Base-by-base conservation (phyloP, 495 filamentous ascomycete species). In the Hyaloscypha bicolor region DNA sequence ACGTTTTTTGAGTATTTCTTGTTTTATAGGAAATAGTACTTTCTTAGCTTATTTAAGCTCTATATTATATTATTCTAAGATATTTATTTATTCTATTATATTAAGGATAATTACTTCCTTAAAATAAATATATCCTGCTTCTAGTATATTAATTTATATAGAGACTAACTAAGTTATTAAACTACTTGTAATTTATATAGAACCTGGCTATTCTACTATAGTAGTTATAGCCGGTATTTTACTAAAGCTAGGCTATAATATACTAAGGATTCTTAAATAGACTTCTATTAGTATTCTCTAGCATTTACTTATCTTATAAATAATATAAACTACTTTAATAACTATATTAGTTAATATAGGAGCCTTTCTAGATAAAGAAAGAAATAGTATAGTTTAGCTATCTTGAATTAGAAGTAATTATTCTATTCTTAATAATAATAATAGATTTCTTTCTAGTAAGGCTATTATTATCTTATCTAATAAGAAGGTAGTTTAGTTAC, bases 121-220 rank as follows among this genome's bases (percentile, higher is more conserved):
- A n/a, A 6, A 29, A 57, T 51, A 29, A 57, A 51, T 30, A 51
- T 65, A 51, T n/a, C 62, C 51, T 65, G 62, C 62, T 65, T 65
- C 52, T 58, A 65, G 62, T 32, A 65, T 58, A 31, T 57, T 65
- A 29, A 65, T 65, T 30, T 51, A 65, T 51, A 65, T 65, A 25
- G 51, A 65, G 62, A 32, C 51, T 29, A 16, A 57, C 39, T 14
- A 63, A 63, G 61, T 55, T 63, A 30, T 63, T 9, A 9, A 12
- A 12, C 3, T 63, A 39, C 61, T 63, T 63, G 39, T 63, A 39
- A 33, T 55, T 11, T 30, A 63, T 25, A 25, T 25, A 25, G 25
- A 25, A 25, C 25, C 25, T 25, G 2, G 25, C 25, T 25, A 25
- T 25, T 30, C 55, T 30, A 22, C 22, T 32, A 57, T 53, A 53